Base-by-base conservation (phyloP, 331 rosid genomes). In the Saraca asoca region DNA sequence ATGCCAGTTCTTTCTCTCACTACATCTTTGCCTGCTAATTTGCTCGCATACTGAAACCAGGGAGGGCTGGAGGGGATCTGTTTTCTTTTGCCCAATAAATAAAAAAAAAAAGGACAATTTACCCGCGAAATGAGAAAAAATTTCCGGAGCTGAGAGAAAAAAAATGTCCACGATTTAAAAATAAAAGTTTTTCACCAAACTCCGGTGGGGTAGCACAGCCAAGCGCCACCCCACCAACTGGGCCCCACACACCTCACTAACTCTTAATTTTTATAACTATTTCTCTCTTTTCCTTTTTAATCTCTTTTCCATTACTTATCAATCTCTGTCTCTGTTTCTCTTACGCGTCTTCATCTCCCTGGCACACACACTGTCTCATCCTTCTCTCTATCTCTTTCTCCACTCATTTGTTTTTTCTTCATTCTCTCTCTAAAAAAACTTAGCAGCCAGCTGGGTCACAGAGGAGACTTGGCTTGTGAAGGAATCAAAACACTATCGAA, bases 341-440 rank as follows among this genome's bases (percentile, higher is more conserved):
- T 71, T 79, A 83, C 95, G 96, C 92, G 82, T 88, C 90, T 63
- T 73, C 72, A 62, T 78, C 76, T 53, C 78, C 3, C n/a, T n/a
- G n/a, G n/a, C 74, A 43, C 58, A 15, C 84, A 19, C 71, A 24
- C 65, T 43, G 62, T 55, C 48, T 58, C 24, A 42, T 52, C 68
- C 46, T 13, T 57, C 58, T 46, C 16, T 46, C 64, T 66, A 24
- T 24, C 31, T 24, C 31, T 24, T 24, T 24, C 39, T 38, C 45
- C 16, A 14, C 49, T 14, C 34, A n/a, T 29, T 46, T 64, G 45
- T 14, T 34, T 51, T 17, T 53, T 33, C 64, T 67, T 50, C 37
- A n/a, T 67, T n/a, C 53, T 45, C 76, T 65, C 68, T 69, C 80
- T 65, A 3, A 24, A 3, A 5, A 59, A 58, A 9, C 8, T 74